A percentile compares a stretch with the other conserved stretches of the same genome.
These are phyloP conservation scores for Magnaporthiopsis poae DNA, from an alignment of 2,329 filamentous ascomycete genomes.

Conservation along the genomic window DNA sequence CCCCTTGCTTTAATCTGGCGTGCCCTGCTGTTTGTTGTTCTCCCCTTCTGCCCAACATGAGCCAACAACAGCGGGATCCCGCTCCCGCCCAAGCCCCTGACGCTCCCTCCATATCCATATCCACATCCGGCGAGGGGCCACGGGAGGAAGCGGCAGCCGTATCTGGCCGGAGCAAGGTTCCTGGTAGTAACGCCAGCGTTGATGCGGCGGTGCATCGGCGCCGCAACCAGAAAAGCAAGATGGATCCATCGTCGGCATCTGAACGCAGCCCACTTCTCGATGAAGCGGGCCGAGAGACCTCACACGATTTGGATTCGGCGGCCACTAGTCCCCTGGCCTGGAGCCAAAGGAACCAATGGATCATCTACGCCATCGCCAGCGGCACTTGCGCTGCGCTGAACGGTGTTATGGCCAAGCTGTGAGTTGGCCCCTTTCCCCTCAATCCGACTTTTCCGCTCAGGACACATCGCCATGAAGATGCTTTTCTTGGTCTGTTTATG, in stretches of 20 bases:
- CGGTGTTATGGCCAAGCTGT: constrained; percentile 76
- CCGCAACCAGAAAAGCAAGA: background rate
- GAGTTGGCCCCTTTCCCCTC: constrained; percentile 23
- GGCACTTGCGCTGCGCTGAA: constrained; percentile 73
- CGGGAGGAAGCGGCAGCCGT: background rate
- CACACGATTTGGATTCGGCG: background rate
- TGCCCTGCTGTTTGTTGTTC: background rate
- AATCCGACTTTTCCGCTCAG: background rate
- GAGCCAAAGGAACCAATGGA: constrained; percentile 40
- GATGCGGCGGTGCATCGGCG: background rate
- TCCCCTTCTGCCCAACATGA: background rate
- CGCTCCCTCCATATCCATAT: background rate
- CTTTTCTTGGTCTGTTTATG: background rate
- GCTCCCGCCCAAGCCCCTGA: background rate
- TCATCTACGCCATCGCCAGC: constrained; percentile 61
- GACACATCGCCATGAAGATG: background rate
- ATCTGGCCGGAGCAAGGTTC: background rate
- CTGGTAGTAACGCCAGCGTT: background rate
- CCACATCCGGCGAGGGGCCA: background rate
- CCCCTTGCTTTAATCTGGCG: background rate
- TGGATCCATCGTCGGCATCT: background rate
- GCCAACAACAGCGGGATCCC: background rate
- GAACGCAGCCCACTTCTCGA: constrained; percentile 3
- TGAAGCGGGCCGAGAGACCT: background rate
- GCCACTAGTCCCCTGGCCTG: constrained; percentile 14